Evolutionary conservation across 768 basidiomycete genomes (phyloP).

Genomic region (Termitomyces heimii): DNA sequence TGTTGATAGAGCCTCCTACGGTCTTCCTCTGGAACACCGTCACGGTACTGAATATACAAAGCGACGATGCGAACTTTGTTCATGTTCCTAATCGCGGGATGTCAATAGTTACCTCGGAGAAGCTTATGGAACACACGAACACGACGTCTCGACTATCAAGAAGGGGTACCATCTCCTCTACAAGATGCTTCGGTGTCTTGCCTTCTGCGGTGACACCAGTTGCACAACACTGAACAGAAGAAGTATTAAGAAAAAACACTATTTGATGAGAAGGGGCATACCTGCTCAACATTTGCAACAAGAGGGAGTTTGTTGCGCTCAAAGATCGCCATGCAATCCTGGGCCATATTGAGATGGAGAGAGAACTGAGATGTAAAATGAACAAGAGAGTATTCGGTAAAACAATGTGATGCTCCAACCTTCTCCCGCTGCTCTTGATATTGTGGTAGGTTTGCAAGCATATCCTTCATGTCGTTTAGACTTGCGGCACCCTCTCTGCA

Average conservation of each 20-base stretch:
- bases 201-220: conserved; percentile 90
- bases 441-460: conserved; percentile 92
- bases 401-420: conserved; percentile 32
- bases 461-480: conserved; percentile 98
- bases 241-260: neutral
- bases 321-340: conserved; percentile 94
- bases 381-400: neutral
- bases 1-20: conserved; percentile 92
- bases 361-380: conserved; percentile 67
- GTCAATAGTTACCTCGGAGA: neutral
- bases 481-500: conserved; percentile 74
- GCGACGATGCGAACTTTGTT: conserved; percentile 98
- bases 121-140: conserved; percentile 35
- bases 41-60: conserved; percentile 89
- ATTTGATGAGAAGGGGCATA: conserved; percentile 18
- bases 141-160: conserved; percentile 82
- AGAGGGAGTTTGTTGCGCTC: conserved; percentile 80
- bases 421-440: conserved; percentile 95
- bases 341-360: conserved; percentile 93
- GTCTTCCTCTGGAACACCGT: conserved; percentile 99
- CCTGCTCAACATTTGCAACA: conserved; percentile 91
- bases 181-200: conserved; percentile 88
- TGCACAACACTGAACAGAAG: conserved; percentile 70
- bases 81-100: conserved; percentile 48
- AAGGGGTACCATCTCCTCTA: conserved; percentile 98